These are phyloP conservation scores for Pythium chondricola DNA, from an alignment of 352 stramenopile species.

Conservation along the genomic window DNA sequence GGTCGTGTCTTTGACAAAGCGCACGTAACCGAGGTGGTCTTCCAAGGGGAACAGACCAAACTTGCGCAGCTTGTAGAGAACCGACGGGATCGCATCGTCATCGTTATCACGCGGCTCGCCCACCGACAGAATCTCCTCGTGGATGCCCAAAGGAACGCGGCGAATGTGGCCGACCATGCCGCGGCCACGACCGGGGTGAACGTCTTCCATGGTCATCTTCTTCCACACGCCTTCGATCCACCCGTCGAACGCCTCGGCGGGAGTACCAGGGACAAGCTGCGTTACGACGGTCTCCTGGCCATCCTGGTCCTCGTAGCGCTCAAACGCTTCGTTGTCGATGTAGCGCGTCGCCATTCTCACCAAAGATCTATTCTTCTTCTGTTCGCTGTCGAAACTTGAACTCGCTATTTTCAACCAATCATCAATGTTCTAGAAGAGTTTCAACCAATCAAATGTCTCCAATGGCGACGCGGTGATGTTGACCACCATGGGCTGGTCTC, in stretches of 20 bases:
- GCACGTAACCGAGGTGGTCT: slow-evolving; percentile 46
- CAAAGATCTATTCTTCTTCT: too few species aligned
- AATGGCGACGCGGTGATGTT: too few species aligned
- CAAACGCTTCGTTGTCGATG: slow-evolving; percentile 30
- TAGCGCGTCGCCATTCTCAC: slow-evolving; percentile 31
- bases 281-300: slow-evolving; percentile 61
- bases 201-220: slow-evolving; percentile 19
- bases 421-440: too few species aligned
- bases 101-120: slow-evolving; percentile 29
- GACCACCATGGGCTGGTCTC: too few species aligned
- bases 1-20: slow-evolving; percentile 46
- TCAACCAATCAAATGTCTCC: too few species aligned
- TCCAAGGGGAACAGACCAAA: slow-evolving; percentile 34
- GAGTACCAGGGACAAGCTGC: slow-evolving; percentile 34
- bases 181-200: slow-evolving; percentile 39
- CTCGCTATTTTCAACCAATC: too few species aligned
- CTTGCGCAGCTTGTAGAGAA: slow-evolving; percentile 44
- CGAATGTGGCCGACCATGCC: slow-evolving; percentile 53
- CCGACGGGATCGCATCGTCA: slow-evolving; percentile 33
- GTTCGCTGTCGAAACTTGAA: too few species aligned
- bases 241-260: slow-evolving; percentile 53
- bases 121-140: slow-evolving; percentile 60
- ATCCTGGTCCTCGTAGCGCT: slow-evolving; percentile 36
- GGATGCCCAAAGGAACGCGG: slow-evolving; percentile 35
- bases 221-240: slow-evolving; percentile 57